Conservation (phyloP, 2,329 filamentous ascomycete species). For the Fusarium abutilonis region DNA sequence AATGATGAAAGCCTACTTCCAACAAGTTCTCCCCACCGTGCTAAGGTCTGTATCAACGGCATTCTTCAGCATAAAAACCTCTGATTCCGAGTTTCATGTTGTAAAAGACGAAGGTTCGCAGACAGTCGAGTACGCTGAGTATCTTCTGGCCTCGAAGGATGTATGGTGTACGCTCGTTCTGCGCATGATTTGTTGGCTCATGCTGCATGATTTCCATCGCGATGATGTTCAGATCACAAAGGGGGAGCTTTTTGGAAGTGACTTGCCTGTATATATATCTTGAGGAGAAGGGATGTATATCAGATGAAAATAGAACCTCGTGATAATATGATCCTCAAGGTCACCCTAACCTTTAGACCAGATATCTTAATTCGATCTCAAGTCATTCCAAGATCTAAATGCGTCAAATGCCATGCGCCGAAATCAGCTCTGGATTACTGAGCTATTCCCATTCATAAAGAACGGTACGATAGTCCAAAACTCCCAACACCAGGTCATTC, state of each 20-base stretch:
- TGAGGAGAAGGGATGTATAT: neutral
- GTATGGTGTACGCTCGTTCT: slow-evolving; percentile 12
- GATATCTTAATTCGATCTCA: too few relatives aligned
- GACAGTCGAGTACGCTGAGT: slow-evolving; percentile 3
- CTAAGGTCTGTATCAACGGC: neutral
- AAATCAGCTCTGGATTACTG: slow-evolving; percentile 1
- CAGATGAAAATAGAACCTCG: neutral
- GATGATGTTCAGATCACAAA: slow-evolving; percentile 22
- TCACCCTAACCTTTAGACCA: too few relatives aligned
- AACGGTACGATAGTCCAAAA: neutral
- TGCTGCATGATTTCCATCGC: slow-evolving; percentile 5
- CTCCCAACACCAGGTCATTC: slow-evolving; percentile 21
- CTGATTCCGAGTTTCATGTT: slow-evolving; percentile 11
- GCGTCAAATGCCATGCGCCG: too few relatives aligned
- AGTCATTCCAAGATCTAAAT: too few relatives aligned
- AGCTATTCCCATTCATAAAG: slow-evolving; percentile 1
- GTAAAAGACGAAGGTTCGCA: slow-evolving; percentile 1
- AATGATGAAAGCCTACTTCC: slow-evolving; percentile 10
- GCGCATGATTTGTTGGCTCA: slow-evolving; percentile 22
- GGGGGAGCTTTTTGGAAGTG: slow-evolving; percentile 3
- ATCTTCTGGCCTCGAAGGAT: slow-evolving; percentile 8
- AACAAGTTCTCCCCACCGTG: neutral
- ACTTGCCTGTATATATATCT: slow-evolving; percentile 17
- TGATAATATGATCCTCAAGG: too few relatives aligned
- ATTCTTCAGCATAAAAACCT: slow-evolving; percentile 8